Evolutionary conservation across 2,329 filamentous ascomycete species (phyloP), one percentile per base, ranked within the genome.

Genomic region (Magnaporthiopsis poae): DNA sequence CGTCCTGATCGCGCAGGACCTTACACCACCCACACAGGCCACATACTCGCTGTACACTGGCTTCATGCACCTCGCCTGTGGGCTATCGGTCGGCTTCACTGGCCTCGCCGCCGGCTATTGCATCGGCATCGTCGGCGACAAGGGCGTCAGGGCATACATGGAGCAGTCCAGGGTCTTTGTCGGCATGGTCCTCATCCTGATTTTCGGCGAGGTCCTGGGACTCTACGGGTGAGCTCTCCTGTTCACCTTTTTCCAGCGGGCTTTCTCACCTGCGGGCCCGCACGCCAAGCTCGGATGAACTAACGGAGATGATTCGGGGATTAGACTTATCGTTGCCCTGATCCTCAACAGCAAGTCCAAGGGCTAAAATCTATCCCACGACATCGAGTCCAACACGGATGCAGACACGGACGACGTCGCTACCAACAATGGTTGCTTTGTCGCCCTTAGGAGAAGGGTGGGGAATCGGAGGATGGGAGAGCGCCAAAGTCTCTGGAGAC

Each of bases 131-230:
- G 94, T 99, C 29, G 95, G 95, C 71, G 96, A 99, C 80, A 89
- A 88, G 79, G 93, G 95, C 68, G 94, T 98, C 65, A 88, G 95
- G 72, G 88, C 92, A 67, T 98, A 96, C 81, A 96, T 99, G 92
- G 87, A 92, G 74, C 95, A 99, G 79, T 96, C 91, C 64, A 87
- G 94, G 70, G 90, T 99, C 71, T 99, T 97, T 73, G 95, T 99
- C 64, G 95, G 95, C 78, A 98, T 98, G 95, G 94, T 99, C 62
- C 81, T 99, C 73, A 98, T 98, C 72, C 85, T 98, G 70, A 99
- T 99, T 86, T 99, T 99, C 76, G 95, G 92, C 67, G 95, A 99
- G 83, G 95, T 99, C 25, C 77, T 99, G 76, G 95, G 95, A 77
- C 88, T 99, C 39, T 99, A 99, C 74, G 95, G 95, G 92, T 96